phyloP scores from a whole-genome alignment of 2,329 filamentous ascomycete genomes.

The Fulvia fulva region DNA sequence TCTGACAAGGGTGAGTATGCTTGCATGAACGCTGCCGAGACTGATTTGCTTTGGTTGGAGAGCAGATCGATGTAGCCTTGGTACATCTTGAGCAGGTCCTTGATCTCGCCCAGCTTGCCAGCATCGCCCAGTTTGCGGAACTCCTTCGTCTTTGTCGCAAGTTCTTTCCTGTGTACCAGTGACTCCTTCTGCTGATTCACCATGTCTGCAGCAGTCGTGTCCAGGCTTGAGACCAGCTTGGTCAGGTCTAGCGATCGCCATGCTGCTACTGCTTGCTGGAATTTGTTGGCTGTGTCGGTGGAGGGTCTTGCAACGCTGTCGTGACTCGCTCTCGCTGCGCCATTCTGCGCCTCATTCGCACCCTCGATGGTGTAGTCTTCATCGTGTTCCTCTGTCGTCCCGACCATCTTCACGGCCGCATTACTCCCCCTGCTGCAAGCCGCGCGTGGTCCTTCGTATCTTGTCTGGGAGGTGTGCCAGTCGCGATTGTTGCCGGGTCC shows the following conservation, averaged over 20 bases:
- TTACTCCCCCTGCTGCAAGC: not conserved
- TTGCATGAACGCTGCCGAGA: slow-evolving; percentile 88
- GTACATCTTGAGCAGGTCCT: slow-evolving; percentile 81
- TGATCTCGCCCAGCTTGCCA: slow-evolving; percentile 81
- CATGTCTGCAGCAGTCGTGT: slow-evolving; percentile 91
- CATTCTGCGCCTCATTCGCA: slow-evolving; percentile 25
- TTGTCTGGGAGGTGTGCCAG: not conserved
- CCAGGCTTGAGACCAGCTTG: slow-evolving; percentile 75
- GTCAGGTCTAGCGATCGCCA: slow-evolving; percentile 94
- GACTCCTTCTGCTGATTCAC: slow-evolving; percentile 90
- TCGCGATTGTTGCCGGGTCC: not conserved
- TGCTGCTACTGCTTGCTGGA: slow-evolving; percentile 90
- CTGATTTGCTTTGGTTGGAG: slow-evolving; percentile 91
- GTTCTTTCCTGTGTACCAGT: slow-evolving; percentile 91
- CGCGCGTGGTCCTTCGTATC: slow-evolving; percentile 1
- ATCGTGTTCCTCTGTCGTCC: slow-evolving; percentile 19
- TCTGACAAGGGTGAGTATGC: slow-evolving; percentile 91
- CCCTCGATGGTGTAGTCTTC: slow-evolving; percentile 26
- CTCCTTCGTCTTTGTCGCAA: slow-evolving; percentile 98
- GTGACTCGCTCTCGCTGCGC: slow-evolving; percentile 5
- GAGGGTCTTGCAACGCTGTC: slow-evolving; percentile 2
- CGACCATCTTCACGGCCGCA: slow-evolving; percentile 16
- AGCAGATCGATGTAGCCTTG: slow-evolving; percentile 96
- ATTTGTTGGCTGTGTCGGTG: slow-evolving; percentile 73
- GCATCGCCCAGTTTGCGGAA: slow-evolving; percentile 91